These are phyloP conservation scores for Vaccinium vitisidaea DNA, from an alignment of 148 eudicot genomes.

Conservation along the genomic window DNA sequence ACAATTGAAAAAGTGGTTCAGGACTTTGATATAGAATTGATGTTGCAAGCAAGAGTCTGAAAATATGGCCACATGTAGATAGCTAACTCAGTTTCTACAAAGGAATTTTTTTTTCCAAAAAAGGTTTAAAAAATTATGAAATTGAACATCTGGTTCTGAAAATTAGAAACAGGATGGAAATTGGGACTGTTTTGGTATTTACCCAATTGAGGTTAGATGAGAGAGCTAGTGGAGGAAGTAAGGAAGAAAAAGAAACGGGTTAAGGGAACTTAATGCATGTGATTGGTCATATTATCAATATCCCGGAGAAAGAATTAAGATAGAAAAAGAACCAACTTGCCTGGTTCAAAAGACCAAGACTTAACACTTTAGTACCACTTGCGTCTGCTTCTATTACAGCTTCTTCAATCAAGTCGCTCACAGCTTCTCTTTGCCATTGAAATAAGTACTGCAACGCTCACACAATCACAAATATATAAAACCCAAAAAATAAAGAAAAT, in stretches of 20 bases:
- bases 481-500: background rate
- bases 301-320: background rate
- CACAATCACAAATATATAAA: background rate
- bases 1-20: background rate
- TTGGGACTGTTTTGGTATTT: background rate
- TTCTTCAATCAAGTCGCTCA: conserved; percentile 49
- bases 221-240: background rate
- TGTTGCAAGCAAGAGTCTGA: background rate
- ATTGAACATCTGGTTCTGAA: background rate
- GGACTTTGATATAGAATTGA: background rate
- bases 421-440: conserved; percentile 45
- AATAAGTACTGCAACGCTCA: conserved; percentile 40
- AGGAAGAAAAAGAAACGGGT: background rate
- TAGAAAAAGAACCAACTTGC: conserved; percentile 26
- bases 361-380: conserved; percentile 47
- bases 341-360: conserved; percentile 65
- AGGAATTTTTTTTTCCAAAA: background rate
- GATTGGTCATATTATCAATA: background rate
- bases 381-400: conserved; percentile 57
- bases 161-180: background rate
- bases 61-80: background rate
- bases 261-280: background rate
- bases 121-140: background rate
- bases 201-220: background rate
- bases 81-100: background rate